Percentiles rank a stretch among this genome's conserved stretches.
These are phyloP conservation scores for Geotrichum histeridarum DNA, from an alignment of 1,139 yeast species.

Conservation along the genomic window DNA sequence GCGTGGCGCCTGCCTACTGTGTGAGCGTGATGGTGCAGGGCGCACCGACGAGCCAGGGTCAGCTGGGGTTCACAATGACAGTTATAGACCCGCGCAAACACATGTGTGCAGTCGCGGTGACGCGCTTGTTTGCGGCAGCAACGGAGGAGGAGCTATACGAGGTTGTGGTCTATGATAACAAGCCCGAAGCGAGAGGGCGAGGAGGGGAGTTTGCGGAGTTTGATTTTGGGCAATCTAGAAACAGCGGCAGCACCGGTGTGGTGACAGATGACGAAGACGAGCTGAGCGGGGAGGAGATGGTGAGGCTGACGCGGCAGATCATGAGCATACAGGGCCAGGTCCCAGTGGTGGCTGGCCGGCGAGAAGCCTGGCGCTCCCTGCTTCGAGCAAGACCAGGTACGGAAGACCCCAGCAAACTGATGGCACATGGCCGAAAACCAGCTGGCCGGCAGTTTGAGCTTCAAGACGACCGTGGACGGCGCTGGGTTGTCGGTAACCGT, in stretches of 20 bases:
- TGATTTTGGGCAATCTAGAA: conserved; percentile 2
- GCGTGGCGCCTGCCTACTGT: conserved; percentile 5
- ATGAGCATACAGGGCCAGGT: neutral
- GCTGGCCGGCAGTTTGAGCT: conserved; percentile 1
- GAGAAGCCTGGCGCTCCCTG: conserved; percentile 2
- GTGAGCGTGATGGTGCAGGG: neutral
- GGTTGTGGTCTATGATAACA: neutral
- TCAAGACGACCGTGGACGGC: conserved; percentile 9
- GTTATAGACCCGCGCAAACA: conserved; percentile 2
- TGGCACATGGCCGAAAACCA: neutral
- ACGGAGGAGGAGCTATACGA: conserved; percentile 1
- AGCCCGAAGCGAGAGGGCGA: neutral
- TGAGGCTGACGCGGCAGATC: conserved; percentile 4
- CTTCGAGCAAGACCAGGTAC: neutral
- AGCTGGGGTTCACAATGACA: conserved; percentile 5
- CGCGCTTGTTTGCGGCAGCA: conserved; percentile 1
- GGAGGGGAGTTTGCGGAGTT: neutral
- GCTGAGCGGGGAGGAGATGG: conserved; percentile 1
- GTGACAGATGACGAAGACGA: neutral
- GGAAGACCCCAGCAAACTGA: neutral
- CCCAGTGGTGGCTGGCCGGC: neutral
- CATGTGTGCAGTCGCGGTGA: neutral
- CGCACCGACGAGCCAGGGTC: neutral
- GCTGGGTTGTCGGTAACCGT: conserved; percentile 7
- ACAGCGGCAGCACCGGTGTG: neutral